Conservation (phyloP, 2,329 filamentous ascomycete genomes). For the Achaetomium macrosporum region DNA sequence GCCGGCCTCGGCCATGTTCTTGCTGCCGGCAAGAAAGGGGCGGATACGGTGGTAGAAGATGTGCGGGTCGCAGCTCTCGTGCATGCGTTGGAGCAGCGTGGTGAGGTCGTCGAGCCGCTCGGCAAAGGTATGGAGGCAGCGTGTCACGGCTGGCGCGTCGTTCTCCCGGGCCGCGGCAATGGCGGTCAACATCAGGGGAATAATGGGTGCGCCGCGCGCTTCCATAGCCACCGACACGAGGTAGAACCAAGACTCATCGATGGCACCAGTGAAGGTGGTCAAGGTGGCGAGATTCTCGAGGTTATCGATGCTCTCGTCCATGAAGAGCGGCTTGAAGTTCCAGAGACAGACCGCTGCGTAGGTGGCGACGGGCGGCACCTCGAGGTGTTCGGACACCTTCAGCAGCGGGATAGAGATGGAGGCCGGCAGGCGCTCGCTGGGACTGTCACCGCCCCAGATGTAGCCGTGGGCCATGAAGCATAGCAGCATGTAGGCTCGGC, state of each 20-base stretch:
- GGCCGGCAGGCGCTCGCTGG: constrained; percentile 71
- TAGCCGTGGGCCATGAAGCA: constrained; percentile 92
- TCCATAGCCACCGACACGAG: constrained; percentile 93
- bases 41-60: constrained; percentile 95
- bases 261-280: constrained; percentile 84
- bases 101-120: constrained; percentile 84
- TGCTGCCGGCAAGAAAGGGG: constrained; percentile 92
- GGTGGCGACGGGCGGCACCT: constrained; percentile 87
- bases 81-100: constrained; percentile 75
- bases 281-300: constrained; percentile 85
- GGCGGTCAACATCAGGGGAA: constrained; percentile 83
- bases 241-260: constrained; percentile 99
- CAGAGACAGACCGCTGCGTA: constrained; percentile 89
- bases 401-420: constrained; percentile 79
- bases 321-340: constrained; percentile 94
- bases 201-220: constrained; percentile 77
- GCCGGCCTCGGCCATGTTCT: constrained; percentile 95
- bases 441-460: constrained; percentile 88
- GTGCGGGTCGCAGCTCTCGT: constrained; percentile 89
- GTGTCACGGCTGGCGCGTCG: constrained; percentile 65
- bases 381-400: constrained; percentile 67
- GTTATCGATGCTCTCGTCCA: constrained; percentile 72
- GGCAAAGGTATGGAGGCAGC: constrained; percentile 74
- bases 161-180: constrained; percentile 70
- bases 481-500: constrained; percentile 83